Evolutionary conservation across 495 filamentous ascomycete genomes (phyloP).

Genomic region (Neurospora sp.): DNA sequence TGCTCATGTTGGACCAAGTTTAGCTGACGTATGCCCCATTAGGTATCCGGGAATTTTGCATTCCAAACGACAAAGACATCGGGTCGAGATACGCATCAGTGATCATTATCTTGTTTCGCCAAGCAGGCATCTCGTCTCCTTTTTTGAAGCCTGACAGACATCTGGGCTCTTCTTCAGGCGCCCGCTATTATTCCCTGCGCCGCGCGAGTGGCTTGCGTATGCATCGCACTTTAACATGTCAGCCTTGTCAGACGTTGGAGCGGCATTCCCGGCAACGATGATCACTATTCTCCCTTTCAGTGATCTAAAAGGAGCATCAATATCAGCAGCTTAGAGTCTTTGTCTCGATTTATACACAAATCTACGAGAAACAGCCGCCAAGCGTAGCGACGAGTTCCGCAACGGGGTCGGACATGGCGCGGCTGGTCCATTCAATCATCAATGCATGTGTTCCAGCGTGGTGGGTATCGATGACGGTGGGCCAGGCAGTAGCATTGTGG

Average conservation of each 20-base stretch:
- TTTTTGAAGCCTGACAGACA: conserved; percentile 2
- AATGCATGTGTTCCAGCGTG: background rate
- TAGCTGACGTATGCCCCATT: background rate
- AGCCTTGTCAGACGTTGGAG: background rate
- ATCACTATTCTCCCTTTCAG: background rate
- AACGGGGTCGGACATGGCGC: background rate
- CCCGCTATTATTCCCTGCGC: background rate
- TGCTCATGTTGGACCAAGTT: background rate
- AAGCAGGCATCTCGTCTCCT: conserved; percentile 23
- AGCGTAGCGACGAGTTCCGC: background rate
- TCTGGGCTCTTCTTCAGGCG: background rate
- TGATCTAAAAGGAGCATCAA: background rate
- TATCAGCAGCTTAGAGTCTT: background rate
- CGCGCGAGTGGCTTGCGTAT: conserved; percentile 23
- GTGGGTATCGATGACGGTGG: background rate
- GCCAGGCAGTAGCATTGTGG: background rate
- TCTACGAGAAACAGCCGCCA: background rate
- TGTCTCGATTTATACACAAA: background rate
- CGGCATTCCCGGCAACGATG: background rate
- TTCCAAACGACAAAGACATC: background rate
- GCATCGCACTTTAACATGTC: conserved; percentile 2
- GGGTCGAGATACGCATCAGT: background rate
- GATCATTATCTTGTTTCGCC: conserved; percentile 4
- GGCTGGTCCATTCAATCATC: background rate
- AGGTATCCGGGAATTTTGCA: background rate